A percentile compares a stretch with the other conserved stretches of the same genome.
Evolutionary conservation across 192 early-diverging fungal species (phyloP).

Genomic region (Obelidium mucronatum): DNA sequence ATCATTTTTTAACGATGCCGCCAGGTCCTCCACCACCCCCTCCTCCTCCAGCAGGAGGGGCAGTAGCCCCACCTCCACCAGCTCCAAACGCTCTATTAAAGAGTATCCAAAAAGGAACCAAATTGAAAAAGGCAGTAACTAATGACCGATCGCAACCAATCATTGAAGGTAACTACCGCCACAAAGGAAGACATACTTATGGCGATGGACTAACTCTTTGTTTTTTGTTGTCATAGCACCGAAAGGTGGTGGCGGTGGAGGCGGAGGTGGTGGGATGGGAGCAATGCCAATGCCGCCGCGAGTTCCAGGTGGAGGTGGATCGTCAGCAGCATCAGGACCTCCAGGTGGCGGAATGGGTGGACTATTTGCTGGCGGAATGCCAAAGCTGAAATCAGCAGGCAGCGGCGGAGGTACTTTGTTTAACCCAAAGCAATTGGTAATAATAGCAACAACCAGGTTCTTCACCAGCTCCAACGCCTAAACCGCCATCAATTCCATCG

Average conservation of each 20-base stretch:
- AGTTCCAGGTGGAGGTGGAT: background rate
- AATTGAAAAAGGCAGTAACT: conserved; percentile 61
- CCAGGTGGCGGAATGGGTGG: conserved; percentile 53
- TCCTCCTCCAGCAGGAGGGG: conserved; percentile 33
- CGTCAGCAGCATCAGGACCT: conserved; percentile 21
- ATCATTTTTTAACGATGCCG: conserved; percentile 23
- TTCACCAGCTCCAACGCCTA: conserved; percentile 21
- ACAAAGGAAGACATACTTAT: background rate
- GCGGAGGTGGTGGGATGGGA: conserved; percentile 39
- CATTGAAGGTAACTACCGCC: conserved; percentile 55
- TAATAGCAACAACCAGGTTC: background rate
- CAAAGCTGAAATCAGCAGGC: conserved; percentile 57
- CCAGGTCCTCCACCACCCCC: conserved; percentile 52
- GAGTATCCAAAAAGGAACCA: conserved; percentile 61
- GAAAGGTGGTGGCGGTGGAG: conserved; percentile 43
- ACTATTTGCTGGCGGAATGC: conserved; percentile 67
- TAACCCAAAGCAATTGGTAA: conserved; percentile 7
- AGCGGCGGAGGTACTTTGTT: conserved; percentile 3
- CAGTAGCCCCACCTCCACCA: conserved; percentile 20
- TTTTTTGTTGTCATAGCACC: conserved; percentile 16
- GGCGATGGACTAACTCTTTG: background rate
- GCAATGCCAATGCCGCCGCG: conserved; percentile 38
- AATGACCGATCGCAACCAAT: conserved; percentile 57
- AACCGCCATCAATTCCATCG: background rate
- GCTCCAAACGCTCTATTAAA: conserved; percentile 47